Evolutionary conservation across 306 rosid species (phyloP), one percentile per base, ranked within the genome.

Genomic region (Styphnolobium japonicum): DNA sequence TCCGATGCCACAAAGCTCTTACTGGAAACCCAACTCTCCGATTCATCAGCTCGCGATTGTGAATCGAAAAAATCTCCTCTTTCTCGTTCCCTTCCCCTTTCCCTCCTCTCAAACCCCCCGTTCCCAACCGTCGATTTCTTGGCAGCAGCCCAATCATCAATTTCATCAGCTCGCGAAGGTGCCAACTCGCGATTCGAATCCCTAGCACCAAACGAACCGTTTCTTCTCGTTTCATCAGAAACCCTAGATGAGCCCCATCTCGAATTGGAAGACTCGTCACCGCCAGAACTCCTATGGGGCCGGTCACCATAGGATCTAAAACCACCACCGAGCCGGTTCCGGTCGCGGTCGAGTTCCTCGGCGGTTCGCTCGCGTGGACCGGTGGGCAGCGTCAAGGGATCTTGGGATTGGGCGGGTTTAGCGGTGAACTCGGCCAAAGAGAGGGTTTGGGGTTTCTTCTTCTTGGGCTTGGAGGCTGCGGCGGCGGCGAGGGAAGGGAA

Each of bases 401-500:
- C 97, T 42, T 89, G 82, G 10, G 4, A 73, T 21, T 2, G 81
- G 3, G 66, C 52, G 0, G 93, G 81, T 34, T 81, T 74, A 34
- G 88, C 62, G 10, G 86, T 36, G 77, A 94, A 94, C 73, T 89
- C 98, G 2, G 92, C 89, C 7, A 89, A 80, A 37, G 92, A 53
- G 19, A 87, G 0, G 43, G 90, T 82, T 77, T 91, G 96, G 6
- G 86, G 85, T 51, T 92, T 94, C 95, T 94, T 94, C 93, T 92
- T 94, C 85, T 94, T 94, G 12, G 94, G 86, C 34, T 91, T 91
- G 25, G 93, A 23, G 25, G 90, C 81, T 36, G 94, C 93, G 67
- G 98, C 98, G 31, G 71, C 90, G 5, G 94, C 81, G 6, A 94
- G 97, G n/a, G 98, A 89, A 0, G 98, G 98, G 62, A 91, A 95